phyloP scores from a whole-genome alignment of 352 stramenopile species.

The Phytophthora citricola region DNA sequence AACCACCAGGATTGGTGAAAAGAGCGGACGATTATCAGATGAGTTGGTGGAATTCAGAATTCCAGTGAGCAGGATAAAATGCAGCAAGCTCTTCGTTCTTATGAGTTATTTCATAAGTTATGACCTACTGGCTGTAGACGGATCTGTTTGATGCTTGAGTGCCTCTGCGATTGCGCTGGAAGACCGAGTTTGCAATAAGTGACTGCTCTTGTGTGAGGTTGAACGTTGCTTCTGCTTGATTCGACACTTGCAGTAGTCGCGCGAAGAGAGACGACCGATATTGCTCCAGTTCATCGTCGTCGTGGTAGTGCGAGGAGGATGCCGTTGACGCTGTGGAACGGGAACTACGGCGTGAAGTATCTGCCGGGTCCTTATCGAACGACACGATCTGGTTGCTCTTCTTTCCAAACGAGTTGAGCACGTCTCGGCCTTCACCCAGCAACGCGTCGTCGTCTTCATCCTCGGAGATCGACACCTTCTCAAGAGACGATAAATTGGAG shows the following conservation, averaged over 20 bases:
- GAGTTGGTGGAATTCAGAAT: no score
- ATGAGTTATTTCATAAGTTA: no score
- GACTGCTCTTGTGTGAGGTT: conserved; percentile 49
- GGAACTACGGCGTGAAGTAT: conserved; percentile 34
- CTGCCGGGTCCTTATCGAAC: conserved; percentile 33
- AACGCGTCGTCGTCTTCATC: conserved; percentile 39
- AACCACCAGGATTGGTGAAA: conserved; percentile 23
- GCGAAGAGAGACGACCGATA: conserved; percentile 47
- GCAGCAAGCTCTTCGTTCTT: no score
- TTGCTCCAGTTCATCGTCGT: conserved; percentile 35
- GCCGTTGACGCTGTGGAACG: conserved; percentile 42
- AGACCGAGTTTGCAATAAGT: conserved; percentile 36
- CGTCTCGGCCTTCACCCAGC: conserved; percentile 32
- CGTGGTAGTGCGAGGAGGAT: conserved; percentile 35
- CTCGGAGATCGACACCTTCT: conserved; percentile 38
- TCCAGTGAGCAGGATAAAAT: no score
- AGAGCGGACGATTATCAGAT: conserved; percentile 3
- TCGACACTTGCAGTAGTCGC: conserved; percentile 45
- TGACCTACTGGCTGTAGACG: conserved; percentile 24
- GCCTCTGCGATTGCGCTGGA: conserved; percentile 29
- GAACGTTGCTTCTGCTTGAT: conserved; percentile 53
- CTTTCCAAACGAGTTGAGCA: conserved; percentile 49
- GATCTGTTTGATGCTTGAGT: conserved; percentile 17
- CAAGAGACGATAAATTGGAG: conserved; percentile 43
- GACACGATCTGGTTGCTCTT: conserved; percentile 25